Percentiles rank a stretch among this genome's conserved stretches.
These are phyloP conservation scores for Echria macrotheca DNA, from an alignment of 495 filamentous ascomycete species.

Conservation along the genomic window DNA sequence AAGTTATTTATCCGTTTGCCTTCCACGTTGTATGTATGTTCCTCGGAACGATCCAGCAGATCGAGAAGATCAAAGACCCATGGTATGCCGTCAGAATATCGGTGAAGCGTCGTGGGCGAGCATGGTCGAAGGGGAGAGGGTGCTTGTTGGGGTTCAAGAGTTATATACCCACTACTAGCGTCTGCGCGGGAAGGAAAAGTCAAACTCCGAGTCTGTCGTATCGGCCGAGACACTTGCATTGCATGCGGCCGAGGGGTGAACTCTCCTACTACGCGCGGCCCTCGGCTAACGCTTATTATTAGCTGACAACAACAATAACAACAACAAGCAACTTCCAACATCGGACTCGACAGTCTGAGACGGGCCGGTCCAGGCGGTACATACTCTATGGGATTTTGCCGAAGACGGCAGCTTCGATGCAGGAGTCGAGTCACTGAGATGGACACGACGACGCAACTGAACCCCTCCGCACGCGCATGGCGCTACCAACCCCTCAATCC, in stretches of 20 bases:
- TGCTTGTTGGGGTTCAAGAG: neutral
- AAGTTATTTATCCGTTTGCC: too few species aligned
- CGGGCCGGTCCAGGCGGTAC: too few species aligned
- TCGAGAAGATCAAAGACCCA: too few species aligned
- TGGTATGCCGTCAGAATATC: neutral
- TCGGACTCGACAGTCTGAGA: too few species aligned
- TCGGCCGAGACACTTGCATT: neutral
- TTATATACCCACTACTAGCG: neutral
- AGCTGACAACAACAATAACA: too few species aligned
- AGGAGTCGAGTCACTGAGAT: neutral
- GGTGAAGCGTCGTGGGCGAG: neutral
- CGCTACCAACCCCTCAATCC: neutral
- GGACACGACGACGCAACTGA: neutral
- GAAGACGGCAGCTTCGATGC: neutral
- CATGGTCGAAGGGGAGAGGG: neutral
- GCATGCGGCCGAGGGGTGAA: neutral
- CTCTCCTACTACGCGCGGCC: neutral
- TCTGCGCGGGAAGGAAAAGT: too few species aligned
- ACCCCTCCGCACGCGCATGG: slow-evolving; percentile 5
- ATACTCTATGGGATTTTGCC: neutral
- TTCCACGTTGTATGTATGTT: too few species aligned
- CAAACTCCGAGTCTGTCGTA: neutral
- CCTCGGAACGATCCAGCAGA: too few species aligned
- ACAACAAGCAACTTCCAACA: too few species aligned
- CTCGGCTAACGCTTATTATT: too few species aligned